phyloP scores from a whole-genome alignment of 495 filamentous ascomycete species.

The Coniosporium apollinis region DNA sequence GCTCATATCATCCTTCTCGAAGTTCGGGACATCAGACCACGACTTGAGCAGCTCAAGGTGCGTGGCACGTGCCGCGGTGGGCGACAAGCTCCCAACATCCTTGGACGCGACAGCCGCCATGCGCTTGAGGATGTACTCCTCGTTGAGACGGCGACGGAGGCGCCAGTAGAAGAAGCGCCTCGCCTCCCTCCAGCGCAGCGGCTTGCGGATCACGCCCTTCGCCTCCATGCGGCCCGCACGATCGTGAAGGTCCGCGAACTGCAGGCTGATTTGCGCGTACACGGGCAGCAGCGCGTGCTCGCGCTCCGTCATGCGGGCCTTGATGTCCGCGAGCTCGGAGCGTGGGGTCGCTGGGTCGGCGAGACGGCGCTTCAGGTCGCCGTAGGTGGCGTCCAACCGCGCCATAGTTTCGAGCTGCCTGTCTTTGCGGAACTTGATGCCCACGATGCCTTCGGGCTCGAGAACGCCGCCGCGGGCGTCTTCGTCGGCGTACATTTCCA shows the following conservation, averaged over 20 bases:
- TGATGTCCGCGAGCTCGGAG: constrained; percentile 60
- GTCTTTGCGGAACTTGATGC: constrained; percentile 95
- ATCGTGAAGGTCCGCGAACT: constrained; percentile 95
- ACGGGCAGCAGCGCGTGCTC: constrained; percentile 82
- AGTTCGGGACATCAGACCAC: constrained; percentile 58
- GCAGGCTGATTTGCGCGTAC: constrained; percentile 80
- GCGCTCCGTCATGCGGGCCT: constrained; percentile 70
- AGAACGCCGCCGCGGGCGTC: constrained; percentile 92
- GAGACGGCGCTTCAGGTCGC: constrained; percentile 59
- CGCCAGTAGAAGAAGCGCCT: constrained; percentile 99
- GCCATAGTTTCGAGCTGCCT: constrained; percentile 98
- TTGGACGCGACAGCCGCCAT: constrained; percentile 41
- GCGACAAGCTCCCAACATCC: constrained; percentile 21
- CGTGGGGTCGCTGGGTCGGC: constrained; percentile 48
- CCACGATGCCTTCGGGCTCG: constrained; percentile 94
- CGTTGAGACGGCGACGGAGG: constrained; percentile 86
- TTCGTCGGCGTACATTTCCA: constrained; percentile 99
- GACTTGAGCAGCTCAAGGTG: constrained; percentile 55
- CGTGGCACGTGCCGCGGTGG: too few species aligned
- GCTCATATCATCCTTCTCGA: constrained; percentile 58
- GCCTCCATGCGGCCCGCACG: constrained; percentile 95
- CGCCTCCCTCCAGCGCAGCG: constrained; percentile 73
- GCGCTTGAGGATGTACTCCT: constrained; percentile 86
- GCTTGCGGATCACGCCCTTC: constrained; percentile 77
- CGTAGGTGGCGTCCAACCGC: constrained; percentile 72